Evolutionary conservation across 306 rosid genomes (phyloP), one percentile per base, ranked within the genome.

Genomic region (Dalbergia cultrata): DNA sequence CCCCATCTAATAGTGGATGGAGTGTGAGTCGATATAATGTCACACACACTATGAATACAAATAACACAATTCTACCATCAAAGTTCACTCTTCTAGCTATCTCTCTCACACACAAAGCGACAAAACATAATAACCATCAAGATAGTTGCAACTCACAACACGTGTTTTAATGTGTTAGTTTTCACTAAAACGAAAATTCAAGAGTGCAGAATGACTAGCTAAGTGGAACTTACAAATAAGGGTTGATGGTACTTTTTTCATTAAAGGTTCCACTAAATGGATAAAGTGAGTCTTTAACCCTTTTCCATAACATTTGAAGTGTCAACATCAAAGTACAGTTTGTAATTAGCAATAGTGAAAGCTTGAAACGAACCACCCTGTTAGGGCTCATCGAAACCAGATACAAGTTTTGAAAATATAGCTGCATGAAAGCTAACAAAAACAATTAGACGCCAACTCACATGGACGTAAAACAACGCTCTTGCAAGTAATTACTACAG

Each of bases 251-350:
- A 70, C 92, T 91, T 85, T 89, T 93, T 72, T 93, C 97, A 44
- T 83, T 93, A 61, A 93, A 93, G 75, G 86, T 77, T 87, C 97
- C 97, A 26, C 85, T 88, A 77, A 91, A 90, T 76, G 97, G 97
- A 80, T 77, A 84, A 75, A 92, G 92, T 0, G 97, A 90, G 56
- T 92, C 84, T 74, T 89, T 92, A 77, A 92, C 86, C 80, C 97
- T 89, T 89, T 60, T 85, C 92, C 58, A 90, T 21, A 72, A 92
- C 92, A 63, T 92, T 93, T 19, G 81, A 67, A 75, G 93, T 89
- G 85, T 92, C 95, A 22, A 92, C 83, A 76, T 92, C 97, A 83
- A 92, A 92, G 86, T 89, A 92, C 47, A 82, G 88, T 67, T 90
- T 87, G 87, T 90, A 92, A 41, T 91, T 18, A 75, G 92, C 84